Evolutionary conservation across 352 stramenopile genomes (phyloP), one percentile per base, ranked within the genome.

Genomic region (Phytophthora meadii): DNA sequence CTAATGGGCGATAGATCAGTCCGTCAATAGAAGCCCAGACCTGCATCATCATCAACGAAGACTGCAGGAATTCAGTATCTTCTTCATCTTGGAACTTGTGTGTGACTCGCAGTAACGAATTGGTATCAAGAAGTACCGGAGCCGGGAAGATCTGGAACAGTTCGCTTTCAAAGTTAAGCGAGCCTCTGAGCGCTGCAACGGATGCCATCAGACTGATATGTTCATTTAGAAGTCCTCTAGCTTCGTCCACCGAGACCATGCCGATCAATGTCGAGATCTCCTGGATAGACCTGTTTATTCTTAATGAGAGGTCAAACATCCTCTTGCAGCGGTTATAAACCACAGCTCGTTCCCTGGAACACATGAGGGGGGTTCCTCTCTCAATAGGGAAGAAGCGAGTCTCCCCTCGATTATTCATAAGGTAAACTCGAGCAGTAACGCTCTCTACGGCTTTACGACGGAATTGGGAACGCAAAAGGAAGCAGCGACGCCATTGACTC

Each of bases 281-380:
- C 52, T 94, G 88, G 65, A 95, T 92, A 11, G 88, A 95, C 5
- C 86, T 70, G 44, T 94, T 95, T 76, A 95, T 94, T 54, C 85
- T 82, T 71, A 94, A 72, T 52, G 87, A 95, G 40, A 94, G 67
- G 72, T 94, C 87, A 61, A 95, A 94, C 87, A 94, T 95, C 52
- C 81, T 72, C 62, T 92, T 88, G 69, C 87, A 95, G 36, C 82
- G 84, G 72, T 87, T 92, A 72, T 93, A 94, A 17, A 95, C 78
- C 36, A 88, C 67, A 0, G 87, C 87, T 46, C 86, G 72, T 58
- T 95, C 87, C 5, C 81, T 61, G 1, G 85, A 95, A 50, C 87
- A 94, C 82, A 94, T 89, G 56, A 94, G 81, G 30, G 71, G 76
- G 27, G 78, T 80, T 28, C 84, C 76, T 30, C 61, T 65, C 37